Evolutionary conservation across 169 alveolate genomes (phyloP).

Genomic region (Cryptosporidium ryanae): DNA sequence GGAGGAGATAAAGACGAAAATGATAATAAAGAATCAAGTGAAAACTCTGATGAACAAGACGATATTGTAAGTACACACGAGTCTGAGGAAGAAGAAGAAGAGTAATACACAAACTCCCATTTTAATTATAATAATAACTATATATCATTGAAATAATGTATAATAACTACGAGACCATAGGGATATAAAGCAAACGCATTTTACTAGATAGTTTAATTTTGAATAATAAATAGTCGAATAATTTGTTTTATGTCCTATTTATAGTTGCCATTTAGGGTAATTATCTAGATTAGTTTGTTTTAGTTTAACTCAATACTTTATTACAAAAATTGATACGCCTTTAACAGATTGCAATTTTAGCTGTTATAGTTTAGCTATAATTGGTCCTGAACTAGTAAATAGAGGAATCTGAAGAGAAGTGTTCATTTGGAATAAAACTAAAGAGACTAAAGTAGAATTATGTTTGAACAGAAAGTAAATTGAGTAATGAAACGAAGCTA

Average conservation of each 20-base stretch:
- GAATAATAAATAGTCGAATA: not conserved
- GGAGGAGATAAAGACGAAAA: slow-evolving; percentile 1
- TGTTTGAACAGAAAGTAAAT: too few relatives aligned
- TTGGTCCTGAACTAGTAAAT: too few relatives aligned
- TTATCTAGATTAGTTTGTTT: not conserved
- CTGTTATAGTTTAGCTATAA: too few relatives aligned
- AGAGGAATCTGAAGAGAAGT: too few relatives aligned
- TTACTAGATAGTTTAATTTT: not conserved
- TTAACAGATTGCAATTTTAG: too few relatives aligned
- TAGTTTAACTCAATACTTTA: not conserved
- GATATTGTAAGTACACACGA: slow-evolving; percentile 34
- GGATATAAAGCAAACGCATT: too few relatives aligned
- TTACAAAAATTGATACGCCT: not conserved
- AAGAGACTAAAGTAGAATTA: too few relatives aligned
- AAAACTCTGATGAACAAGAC: slow-evolving; percentile 2
- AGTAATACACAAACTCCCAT: not conserved
- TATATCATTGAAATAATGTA: not conserved
- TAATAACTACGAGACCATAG: not conserved
- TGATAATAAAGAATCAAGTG: not conserved
- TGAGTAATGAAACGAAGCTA: too few relatives aligned
- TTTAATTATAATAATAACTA: not conserved
- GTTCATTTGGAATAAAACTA: too few relatives aligned
- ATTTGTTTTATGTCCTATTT: not conserved
- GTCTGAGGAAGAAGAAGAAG: slow-evolving; percentile 70
- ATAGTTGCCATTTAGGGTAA: not conserved